Percentiles rank a stretch among this genome's conserved stretches.
phyloP scores from a whole-genome alignment of 1,139 yeast species.

The Debaryomyces udenii region DNA sequence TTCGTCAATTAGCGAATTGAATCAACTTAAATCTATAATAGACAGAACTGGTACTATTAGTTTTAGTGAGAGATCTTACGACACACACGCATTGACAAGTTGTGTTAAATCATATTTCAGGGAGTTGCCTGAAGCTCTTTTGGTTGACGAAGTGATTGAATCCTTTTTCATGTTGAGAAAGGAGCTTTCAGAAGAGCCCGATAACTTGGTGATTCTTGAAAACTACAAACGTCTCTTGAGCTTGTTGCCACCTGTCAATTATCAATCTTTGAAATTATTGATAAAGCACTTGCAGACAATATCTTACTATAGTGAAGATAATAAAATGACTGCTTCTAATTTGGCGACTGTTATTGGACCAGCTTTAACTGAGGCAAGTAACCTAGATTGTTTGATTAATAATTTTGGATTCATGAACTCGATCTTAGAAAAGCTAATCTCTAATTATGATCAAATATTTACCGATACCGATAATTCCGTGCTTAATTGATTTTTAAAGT shows the following conservation, averaged over 20 bases:
- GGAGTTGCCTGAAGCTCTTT: constrained; percentile 85
- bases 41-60: constrained; percentile 65
- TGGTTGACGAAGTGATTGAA: constrained; percentile 57
- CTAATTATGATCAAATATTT: constrained; percentile 45
- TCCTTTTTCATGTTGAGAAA: constrained; percentile 50
- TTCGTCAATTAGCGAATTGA: constrained; percentile 81
- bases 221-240: constrained; percentile 49
- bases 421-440: constrained; percentile 53
- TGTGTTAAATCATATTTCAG: constrained; percentile 83
- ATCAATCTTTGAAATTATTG: constrained; percentile 65
- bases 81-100: constrained; percentile 87
- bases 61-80: constrained; percentile 71
- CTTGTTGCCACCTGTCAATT: constrained; percentile 65
- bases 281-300: constrained; percentile 70
- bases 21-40: constrained; percentile 67
- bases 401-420: constrained; percentile 61
- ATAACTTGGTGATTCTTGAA: constrained; percentile 27
- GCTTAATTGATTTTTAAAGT: no score
- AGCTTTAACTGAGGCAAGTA: constrained; percentile 60
- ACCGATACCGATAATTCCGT: constrained; percentile 15
- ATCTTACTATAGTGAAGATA: constrained; percentile 58
- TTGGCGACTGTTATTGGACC: constrained; percentile 77
- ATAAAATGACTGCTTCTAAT: constrained; percentile 80
- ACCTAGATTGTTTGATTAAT: constrained; percentile 49
- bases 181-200: constrained; percentile 15